phyloP scores from a whole-genome alignment of 306 rosid genomes.

The Corylus heterophylla region DNA sequence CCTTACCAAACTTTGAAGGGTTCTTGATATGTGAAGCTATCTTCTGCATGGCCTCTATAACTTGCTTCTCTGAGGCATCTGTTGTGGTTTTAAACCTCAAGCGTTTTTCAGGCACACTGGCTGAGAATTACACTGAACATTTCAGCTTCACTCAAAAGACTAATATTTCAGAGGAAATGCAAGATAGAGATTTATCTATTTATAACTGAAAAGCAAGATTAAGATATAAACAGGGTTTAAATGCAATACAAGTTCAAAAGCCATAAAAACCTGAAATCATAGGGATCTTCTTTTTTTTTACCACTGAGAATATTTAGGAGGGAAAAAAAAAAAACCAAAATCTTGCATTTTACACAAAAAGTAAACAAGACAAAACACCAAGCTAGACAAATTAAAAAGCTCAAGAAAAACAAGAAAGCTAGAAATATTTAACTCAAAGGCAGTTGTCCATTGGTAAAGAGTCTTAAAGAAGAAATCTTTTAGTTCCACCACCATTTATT shows the following conservation, averaged over 20 bases:
- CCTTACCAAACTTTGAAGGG: constrained; percentile 78
- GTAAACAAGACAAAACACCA: too few species aligned
- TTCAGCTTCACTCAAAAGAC: constrained; percentile 18
- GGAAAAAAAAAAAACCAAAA: background rate
- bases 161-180: constrained; percentile 11
- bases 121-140: constrained; percentile 39
- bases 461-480: too few species aligned
- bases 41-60: constrained; percentile 89
- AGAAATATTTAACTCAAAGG: too few species aligned
- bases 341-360: background rate
- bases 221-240: background rate
- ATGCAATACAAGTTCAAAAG: constrained; percentile 1
- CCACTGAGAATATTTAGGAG: background rate
- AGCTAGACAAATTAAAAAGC: too few species aligned
- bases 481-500: too few species aligned
- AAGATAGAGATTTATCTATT: background rate
- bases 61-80: constrained; percentile 85
- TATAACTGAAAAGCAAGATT: background rate
- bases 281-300: background rate
- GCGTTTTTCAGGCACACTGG: constrained; percentile 60
- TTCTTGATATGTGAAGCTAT: constrained; percentile 84
- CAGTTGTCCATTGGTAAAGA: too few species aligned
- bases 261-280: background rate
- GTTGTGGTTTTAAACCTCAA: constrained; percentile 80
- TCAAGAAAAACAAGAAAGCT: too few species aligned